Percentiles rank a stretch among this genome's conserved stretches.
Evolutionary conservation across 2,329 filamentous ascomycete genomes (phyloP).

Genomic region (Aspergillus puulaauensis): DNA sequence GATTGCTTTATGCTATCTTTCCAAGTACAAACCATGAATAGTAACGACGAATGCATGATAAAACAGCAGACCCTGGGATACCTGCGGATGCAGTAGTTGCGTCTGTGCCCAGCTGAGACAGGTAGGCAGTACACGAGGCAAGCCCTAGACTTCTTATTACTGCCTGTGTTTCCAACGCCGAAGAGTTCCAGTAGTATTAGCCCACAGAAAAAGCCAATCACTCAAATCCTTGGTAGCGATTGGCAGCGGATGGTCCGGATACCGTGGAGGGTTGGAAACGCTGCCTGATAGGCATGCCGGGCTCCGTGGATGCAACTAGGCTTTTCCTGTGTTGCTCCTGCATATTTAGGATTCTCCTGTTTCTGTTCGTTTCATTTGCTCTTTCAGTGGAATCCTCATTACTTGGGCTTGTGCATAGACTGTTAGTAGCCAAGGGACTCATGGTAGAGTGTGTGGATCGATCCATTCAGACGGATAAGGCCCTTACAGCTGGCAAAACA

Average conservation of each 20-base stretch:
- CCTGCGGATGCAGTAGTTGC: too few species aligned
- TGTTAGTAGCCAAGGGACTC: slow-evolving; percentile 4
- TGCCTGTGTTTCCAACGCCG: too few species aligned
- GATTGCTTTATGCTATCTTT: not conserved
- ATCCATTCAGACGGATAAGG: slow-evolving; percentile 8
- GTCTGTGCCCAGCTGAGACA: not conserved
- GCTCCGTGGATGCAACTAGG: not conserved
- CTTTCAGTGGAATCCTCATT: not conserved
- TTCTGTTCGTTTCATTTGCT: not conserved
- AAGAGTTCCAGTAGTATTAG: not conserved
- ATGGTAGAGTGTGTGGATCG: not conserved
- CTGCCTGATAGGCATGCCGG: not conserved
- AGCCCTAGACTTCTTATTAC: too few species aligned
- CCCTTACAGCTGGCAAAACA: slow-evolving; percentile 5
- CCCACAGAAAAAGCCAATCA: not conserved
- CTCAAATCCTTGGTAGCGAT: not conserved
- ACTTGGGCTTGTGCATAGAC: not conserved
- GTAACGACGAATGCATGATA: too few species aligned
- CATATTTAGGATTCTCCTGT: not conserved
- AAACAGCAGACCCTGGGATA: too few species aligned
- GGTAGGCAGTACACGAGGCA: too few species aligned
- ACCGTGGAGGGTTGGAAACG: not conserved
- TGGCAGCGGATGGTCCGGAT: not conserved
- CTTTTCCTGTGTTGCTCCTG: not conserved
- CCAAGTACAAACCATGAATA: too few species aligned